phyloP scores from a whole-genome alignment of 2,329 filamentous ascomycete genomes.

The Lasiodiplodia sp. region DNA sequence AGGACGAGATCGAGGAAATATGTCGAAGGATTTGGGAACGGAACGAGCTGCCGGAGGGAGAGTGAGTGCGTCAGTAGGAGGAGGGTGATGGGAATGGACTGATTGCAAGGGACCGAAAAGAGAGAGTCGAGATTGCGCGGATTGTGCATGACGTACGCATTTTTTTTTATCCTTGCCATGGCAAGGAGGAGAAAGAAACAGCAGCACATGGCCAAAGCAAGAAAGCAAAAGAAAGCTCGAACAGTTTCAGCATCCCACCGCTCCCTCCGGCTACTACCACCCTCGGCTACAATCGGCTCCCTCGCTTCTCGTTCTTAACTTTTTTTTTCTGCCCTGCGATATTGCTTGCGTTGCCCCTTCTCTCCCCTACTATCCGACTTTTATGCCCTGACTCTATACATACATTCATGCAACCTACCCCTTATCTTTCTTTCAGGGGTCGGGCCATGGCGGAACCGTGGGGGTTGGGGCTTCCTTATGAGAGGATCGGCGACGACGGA shows the following conservation, averaged over 20 bases:
- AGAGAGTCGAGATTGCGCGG: slow-evolving; percentile 18
- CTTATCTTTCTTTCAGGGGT: slow-evolving; percentile 18
- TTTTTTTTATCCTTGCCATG: neutral
- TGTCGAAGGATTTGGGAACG: slow-evolving; percentile 51
- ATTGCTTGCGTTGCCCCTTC: neutral
- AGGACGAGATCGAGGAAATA: slow-evolving; percentile 46
- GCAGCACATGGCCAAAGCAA: neutral
- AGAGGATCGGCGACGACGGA: neutral
- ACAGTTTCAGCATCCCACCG: neutral
- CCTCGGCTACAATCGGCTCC: neutral
- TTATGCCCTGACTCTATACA: neutral
- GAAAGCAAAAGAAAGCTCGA: neutral
- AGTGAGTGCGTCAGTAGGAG: slow-evolving; percentile 36
- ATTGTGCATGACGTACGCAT: neutral
- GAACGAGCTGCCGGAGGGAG: slow-evolving; percentile 44
- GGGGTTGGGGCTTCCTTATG: neutral
- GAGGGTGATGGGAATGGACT: slow-evolving; percentile 1
- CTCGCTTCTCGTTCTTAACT: neutral
- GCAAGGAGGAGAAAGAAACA: neutral
- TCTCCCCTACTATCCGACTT: neutral
- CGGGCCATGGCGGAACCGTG: neutral
- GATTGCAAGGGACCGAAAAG: neutral
- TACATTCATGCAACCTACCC: neutral
- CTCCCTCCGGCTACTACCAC: neutral
- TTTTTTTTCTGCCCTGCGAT: neutral